Conservation (phyloP, 2,329 filamentous ascomycete genomes). For the Neofusicoccum laricinum region DNA sequence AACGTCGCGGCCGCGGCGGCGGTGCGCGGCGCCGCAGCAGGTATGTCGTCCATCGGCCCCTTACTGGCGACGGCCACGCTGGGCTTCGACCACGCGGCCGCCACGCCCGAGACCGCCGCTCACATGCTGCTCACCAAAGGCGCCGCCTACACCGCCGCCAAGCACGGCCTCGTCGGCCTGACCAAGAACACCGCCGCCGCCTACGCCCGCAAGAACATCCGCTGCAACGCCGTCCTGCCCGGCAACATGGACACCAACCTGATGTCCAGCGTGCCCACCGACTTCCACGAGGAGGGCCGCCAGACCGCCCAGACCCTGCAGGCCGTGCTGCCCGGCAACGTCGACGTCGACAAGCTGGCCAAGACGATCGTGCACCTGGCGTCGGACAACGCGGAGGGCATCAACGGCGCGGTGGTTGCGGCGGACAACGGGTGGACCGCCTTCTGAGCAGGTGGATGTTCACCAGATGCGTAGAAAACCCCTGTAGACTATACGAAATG, state of each 20-base stretch:
- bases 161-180: constrained; percentile 45
- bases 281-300: constrained; percentile 28
- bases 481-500: neutral
- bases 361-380: constrained; percentile 31
- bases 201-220: constrained; percentile 44
- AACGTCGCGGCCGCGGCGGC: constrained; percentile 41
- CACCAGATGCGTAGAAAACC: neutral
- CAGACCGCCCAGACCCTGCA: constrained; percentile 17
- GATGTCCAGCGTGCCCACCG: constrained; percentile 38
- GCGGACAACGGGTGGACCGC: constrained; percentile 16
- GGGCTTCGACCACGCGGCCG: constrained; percentile 16
- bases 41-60: constrained; percentile 3
- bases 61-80: constrained; percentile 14
- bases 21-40: constrained; percentile 4
- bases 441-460: neutral
- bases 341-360: constrained; percentile 30
- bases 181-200: constrained; percentile 50
- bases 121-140: constrained; percentile 26
- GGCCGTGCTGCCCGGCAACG: constrained; percentile 20
- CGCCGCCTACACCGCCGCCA: constrained; percentile 46
- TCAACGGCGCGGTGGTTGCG: constrained; percentile 30
- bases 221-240: constrained; percentile 47
- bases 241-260: constrained; percentile 47
- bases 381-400: constrained; percentile 29
- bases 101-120: constrained; percentile 16